phyloP scores from a whole-genome alignment of 1,139 yeast genomes.

The Blastobotrys apis region DNA sequence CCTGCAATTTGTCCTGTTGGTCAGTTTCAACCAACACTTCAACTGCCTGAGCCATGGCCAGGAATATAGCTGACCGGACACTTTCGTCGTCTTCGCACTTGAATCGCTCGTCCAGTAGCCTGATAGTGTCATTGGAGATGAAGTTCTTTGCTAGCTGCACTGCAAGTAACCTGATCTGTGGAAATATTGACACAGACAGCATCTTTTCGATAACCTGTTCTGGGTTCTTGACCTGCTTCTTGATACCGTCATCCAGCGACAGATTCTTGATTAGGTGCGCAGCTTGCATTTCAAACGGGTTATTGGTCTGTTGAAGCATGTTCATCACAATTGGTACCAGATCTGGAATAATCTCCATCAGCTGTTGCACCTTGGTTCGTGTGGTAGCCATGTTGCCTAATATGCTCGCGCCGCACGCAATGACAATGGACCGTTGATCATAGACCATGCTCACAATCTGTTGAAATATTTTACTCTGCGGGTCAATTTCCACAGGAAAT shows the following conservation, averaged over 20 bases:
- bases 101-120: not conserved
- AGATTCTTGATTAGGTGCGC: constrained; percentile 28
- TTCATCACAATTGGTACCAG: constrained; percentile 14
- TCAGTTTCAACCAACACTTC: constrained; percentile 7
- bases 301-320: constrained; percentile 11
- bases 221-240: constrained; percentile 16
- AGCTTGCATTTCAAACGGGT: constrained; percentile 26
- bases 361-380: constrained; percentile 14
- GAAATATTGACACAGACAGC: constrained; percentile 18
- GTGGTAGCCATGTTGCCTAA: constrained; percentile 24
- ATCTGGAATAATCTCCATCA: constrained; percentile 17
- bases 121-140: not conserved
- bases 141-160: constrained; percentile 11
- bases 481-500: constrained; percentile 17
- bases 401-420: constrained; percentile 23
- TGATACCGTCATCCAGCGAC: constrained; percentile 14
- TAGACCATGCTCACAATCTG: constrained; percentile 7
- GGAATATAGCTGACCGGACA: constrained; percentile 18
- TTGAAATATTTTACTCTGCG: constrained; percentile 14
- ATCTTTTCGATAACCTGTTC: constrained; percentile 20
- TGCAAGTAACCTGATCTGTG: constrained; percentile 14
- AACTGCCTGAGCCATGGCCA: constrained; percentile 18
- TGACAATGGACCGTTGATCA: constrained; percentile 10
- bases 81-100: constrained; percentile 17
- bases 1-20: not conserved